phyloP scores from a whole-genome alignment of 2,329 filamentous ascomycete genomes.

The Aspergillus sp. region DNA sequence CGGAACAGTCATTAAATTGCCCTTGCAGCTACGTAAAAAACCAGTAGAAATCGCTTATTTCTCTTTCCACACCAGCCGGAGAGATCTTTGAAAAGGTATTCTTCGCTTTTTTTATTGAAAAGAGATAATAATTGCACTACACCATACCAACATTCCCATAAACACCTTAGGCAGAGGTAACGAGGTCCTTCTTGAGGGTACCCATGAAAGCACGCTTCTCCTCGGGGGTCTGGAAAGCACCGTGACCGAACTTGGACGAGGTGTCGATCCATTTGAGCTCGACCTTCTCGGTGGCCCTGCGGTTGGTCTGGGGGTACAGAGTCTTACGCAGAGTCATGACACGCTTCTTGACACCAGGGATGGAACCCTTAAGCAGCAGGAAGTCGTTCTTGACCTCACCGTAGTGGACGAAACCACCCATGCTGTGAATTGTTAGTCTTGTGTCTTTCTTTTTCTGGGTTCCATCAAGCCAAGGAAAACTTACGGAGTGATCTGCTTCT shows the following conservation, averaged over 20 bases:
- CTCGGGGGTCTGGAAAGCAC: constrained; percentile 96
- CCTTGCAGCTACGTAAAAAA: constrained; percentile 7
- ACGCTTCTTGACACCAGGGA: constrained; percentile 99
- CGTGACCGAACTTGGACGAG: constrained; percentile 99
- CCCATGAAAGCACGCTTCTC: constrained; percentile 98
- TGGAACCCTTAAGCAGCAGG: constrained; percentile 94
- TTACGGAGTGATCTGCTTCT: constrained; percentile 99
- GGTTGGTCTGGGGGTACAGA: constrained; percentile 95
- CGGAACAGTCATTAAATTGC: constrained; percentile 4
- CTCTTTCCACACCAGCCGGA: constrained; percentile 2
- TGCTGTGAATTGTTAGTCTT: constrained; percentile 57
- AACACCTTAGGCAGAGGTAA: constrained; percentile 54
- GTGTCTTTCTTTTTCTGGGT: neutral
- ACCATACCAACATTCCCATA: constrained; percentile 33
- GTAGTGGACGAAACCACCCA: constrained; percentile 99
- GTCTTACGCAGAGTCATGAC: constrained; percentile 98
- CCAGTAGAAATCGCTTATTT: constrained; percentile 1
- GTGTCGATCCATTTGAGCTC: constrained; percentile 99
- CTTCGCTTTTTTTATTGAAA: constrained; percentile 43
- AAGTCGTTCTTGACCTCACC: constrained; percentile 99
- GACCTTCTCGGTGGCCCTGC: constrained; percentile 97
- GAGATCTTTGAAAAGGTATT: constrained; percentile 30
- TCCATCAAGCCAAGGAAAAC: constrained; percentile 44
- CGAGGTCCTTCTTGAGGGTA: constrained; percentile 98
- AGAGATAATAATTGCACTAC: constrained; percentile 38